Conservation (phyloP, 306 rosid species). For the Lithocarpus polystachyus region DNA sequence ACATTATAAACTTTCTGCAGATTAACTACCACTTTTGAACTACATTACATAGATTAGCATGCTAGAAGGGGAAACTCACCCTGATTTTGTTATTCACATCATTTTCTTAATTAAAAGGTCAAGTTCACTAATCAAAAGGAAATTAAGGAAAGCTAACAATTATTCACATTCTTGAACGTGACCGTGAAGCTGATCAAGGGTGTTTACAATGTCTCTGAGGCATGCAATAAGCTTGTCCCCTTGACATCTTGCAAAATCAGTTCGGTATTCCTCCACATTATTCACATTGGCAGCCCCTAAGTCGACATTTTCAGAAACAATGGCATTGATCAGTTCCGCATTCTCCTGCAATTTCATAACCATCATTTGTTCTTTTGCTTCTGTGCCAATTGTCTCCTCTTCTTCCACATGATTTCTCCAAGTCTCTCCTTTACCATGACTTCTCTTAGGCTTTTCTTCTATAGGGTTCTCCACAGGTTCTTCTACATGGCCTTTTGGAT, state of each 20-base stretch:
- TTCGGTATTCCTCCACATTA: constrained; percentile 13
- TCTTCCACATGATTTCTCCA: not conserved
- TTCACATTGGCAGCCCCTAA: constrained; percentile 12
- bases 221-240: constrained; percentile 46
- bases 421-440: not conserved
- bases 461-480: not conserved
- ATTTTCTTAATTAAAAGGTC: not conserved
- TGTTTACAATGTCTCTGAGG: constrained; percentile 35
- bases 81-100: not conserved
- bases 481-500: not conserved
- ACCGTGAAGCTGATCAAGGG: constrained; percentile 34
- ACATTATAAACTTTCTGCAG: too few species aligned
- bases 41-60: too few species aligned
- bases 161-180: constrained; percentile 26
- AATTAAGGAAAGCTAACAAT: not conserved
- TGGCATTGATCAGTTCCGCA: constrained; percentile 33
- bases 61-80: not conserved
- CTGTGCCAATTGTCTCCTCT: not conserved
- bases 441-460: not conserved
- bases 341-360: constrained; percentile 31
- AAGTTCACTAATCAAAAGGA: not conserved
- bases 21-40: too few species aligned
- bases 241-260: constrained; percentile 27
- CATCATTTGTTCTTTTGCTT: constrained; percentile 29
- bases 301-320: constrained; percentile 33